Evolutionary conservation across 176 grass and related monocot genomes (phyloP).

Genomic region (Aegilops sharonensis): DNA sequence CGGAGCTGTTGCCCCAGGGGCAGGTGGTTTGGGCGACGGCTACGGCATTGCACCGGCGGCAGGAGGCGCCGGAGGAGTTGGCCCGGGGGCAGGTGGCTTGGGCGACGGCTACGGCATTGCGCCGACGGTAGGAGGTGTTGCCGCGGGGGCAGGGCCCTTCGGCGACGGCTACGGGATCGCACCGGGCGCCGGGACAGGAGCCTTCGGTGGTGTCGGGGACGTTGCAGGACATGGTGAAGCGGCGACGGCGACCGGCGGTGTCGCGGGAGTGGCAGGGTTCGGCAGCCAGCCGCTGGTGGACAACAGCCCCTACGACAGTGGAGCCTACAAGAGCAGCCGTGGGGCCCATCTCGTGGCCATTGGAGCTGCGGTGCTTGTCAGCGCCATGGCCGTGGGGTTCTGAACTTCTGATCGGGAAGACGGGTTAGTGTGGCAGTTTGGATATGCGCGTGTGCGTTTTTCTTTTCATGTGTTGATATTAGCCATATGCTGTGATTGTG

Average conservation of each 20-base stretch:
- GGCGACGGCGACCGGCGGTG: background rate
- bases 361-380: background rate
- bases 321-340: constrained; percentile 19
- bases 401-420: background rate
- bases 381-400: background rate
- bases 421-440: too few relatives aligned
- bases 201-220: background rate
- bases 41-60: background rate
- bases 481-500: too few relatives aligned
- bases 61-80: background rate
- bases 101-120: background rate
- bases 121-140: background rate
- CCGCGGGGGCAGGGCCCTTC: background rate
- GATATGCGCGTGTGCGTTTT: too few relatives aligned
- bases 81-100: background rate
- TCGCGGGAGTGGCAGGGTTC: constrained; percentile 31
- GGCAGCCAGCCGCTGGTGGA: constrained; percentile 66
- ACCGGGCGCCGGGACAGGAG: background rate
- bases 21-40: background rate
- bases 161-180: background rate
- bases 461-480: too few relatives aligned
- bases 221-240: background rate
- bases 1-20: background rate
- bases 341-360: constrained; percentile 1
- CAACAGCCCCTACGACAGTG: constrained; percentile 81